Evolutionary conservation across 2,329 filamentous ascomycete species (phyloP), one percentile per base, ranked within the genome.

Genomic region (Ophiostoma populinum): DNA sequence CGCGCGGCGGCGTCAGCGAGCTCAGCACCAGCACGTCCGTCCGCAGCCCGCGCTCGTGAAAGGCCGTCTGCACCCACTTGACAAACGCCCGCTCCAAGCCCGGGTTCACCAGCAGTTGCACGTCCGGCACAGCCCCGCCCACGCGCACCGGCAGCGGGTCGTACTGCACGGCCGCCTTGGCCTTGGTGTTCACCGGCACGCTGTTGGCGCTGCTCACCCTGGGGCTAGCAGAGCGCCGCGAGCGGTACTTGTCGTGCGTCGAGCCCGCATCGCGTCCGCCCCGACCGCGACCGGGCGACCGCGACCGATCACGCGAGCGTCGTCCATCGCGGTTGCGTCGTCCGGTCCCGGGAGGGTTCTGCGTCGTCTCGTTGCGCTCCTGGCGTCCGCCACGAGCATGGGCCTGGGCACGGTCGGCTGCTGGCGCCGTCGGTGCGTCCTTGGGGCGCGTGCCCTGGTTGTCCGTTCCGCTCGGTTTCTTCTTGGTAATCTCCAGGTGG

Each of bases 21-120:
- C 75, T 78, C 30, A 94, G 62, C 45, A 80, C 78, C 56, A 93
- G 75, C 15, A 85, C 75, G 47, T 92, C 80, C 11, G 77, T 75
- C 40, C 70, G 76, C 24, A 95, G 61, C 3, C 75, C 74, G 36
- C 76, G 74, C 22, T 68, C 65, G 39, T 69, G 65, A 51, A 95
- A 92, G 1, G 74, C 68, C 22, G 68, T 67, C 50, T 93, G 80
- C 9, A 92, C 76, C 68, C 81, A 93, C 35, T 65, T 65, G 34
- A 93, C 73, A 48, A 92, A 94, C 38, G 82, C 76, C 40, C 78
- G 65, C 40, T 77, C 72, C 10, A 92, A 66, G 45, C 85, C 75
- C 43, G 87, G 75, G 29, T 87, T 63, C 5, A 92, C 68, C 19
- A 94, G 70, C 20, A 95, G 72, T 51, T 94, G 85, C 12, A 94